These are phyloP conservation scores for Peniophora sp. DNA, from an alignment of 1,284 basidiomycete genomes.

Conservation along the genomic window DNA sequence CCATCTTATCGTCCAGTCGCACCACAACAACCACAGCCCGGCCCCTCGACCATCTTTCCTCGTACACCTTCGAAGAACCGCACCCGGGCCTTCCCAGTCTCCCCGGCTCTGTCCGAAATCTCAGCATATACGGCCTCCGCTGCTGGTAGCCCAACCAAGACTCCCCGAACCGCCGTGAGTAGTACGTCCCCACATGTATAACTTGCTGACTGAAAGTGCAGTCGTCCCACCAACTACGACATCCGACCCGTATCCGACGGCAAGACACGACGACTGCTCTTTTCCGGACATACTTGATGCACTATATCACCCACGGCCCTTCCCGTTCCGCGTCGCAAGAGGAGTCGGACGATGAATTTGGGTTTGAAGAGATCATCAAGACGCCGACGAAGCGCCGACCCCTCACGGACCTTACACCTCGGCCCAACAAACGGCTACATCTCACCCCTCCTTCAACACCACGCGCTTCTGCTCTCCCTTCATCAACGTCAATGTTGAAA, in stretches of 20 bases:
- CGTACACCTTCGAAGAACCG: background rate
- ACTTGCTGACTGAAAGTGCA: constrained; percentile 10
- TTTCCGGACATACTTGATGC: constrained; percentile 67
- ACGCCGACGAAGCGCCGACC: constrained; percentile 19
- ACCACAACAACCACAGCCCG: no score
- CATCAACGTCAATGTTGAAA: background rate
- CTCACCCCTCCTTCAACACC: background rate
- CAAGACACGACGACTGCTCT: constrained; percentile 58
- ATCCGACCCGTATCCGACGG: constrained; percentile 58
- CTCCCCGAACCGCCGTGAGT: no score
- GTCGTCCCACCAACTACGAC: constrained; percentile 48
- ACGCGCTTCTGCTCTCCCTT: background rate
- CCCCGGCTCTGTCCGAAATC: background rate
- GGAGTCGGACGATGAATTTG: constrained; percentile 7
- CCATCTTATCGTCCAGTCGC: no score
- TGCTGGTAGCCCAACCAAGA: constrained; percentile 7
- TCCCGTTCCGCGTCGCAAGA: constrained; percentile 1
- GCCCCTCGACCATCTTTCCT: no score
- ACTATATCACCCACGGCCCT: constrained; percentile 58
- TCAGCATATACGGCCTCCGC: constrained; percentile 6
- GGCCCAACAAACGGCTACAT: constrained; percentile 5
- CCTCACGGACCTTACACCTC: constrained; percentile 12
- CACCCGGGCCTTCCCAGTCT: background rate
- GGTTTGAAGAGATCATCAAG: constrained; percentile 14
- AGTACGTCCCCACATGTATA: background rate